A percentile compares a stretch with the other conserved stretches of the same genome.
Evolutionary conservation across 2,329 filamentous ascomycete genomes (phyloP).

Genomic region (Trichoderma atroviride): DNA sequence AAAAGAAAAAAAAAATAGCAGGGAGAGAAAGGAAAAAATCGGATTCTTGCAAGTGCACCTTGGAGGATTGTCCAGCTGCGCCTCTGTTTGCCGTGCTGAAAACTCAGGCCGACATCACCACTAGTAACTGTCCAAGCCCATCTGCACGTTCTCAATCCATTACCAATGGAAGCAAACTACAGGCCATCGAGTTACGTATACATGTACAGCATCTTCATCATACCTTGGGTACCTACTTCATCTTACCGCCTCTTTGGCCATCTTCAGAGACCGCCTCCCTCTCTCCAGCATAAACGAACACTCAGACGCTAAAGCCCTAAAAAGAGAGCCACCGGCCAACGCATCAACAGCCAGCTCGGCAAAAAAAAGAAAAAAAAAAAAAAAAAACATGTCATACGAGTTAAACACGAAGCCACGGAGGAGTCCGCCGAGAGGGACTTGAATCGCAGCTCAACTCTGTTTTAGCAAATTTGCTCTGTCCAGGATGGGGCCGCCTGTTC

Average conservation of each 20-base stretch:
- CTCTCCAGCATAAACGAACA: background rate
- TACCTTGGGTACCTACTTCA: background rate
- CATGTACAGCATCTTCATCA: background rate
- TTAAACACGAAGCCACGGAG: background rate
- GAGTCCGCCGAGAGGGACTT: constrained; percentile 16
- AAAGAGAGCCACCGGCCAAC: background rate
- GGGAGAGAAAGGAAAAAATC: background rate
- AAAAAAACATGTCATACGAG: background rate
- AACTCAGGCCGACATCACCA: background rate
- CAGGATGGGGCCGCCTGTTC: constrained; percentile 6
- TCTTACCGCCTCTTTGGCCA: background rate
- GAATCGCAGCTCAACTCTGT: background rate
- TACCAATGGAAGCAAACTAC: background rate
- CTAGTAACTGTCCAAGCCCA: background rate
- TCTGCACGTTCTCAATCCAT: background rate
- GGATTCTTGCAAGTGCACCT: background rate
- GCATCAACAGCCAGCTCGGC: background rate
- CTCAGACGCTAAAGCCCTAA: background rate
- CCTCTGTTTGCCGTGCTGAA: background rate
- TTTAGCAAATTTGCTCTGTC: background rate
- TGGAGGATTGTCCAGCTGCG: background rate
- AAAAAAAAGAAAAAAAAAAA: background rate
- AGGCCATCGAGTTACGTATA: background rate
- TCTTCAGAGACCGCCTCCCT: background rate
- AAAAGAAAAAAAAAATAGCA: background rate